phyloP scores from a whole-genome alignment of 495 filamentous ascomycete genomes.

The Penicillium roqueforti region DNA sequence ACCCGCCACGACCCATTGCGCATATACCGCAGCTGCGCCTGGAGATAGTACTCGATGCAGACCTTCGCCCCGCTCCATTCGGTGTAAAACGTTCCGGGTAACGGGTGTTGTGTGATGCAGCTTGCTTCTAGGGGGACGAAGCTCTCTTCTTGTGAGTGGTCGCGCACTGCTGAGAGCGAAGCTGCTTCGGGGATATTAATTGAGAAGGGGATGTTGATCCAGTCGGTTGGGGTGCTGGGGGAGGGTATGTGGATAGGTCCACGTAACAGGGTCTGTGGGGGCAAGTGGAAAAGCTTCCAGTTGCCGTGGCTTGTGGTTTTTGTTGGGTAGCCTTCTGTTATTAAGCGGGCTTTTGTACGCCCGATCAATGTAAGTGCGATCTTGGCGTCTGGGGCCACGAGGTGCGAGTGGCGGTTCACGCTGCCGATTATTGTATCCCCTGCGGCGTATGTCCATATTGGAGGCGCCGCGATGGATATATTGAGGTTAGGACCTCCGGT shows the following conservation, averaged over 20 bases:
- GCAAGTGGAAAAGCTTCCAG: background rate
- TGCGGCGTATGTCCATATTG: background rate
- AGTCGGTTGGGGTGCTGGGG: background rate
- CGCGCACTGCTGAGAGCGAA: background rate
- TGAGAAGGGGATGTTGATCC: constrained; percentile 1
- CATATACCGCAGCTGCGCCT: background rate
- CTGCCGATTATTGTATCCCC: constrained; percentile 8
- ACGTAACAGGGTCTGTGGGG: background rate
- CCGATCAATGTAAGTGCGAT: constrained; percentile 1
- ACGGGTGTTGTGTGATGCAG: background rate
- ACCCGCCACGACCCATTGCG: background rate
- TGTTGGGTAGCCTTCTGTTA: background rate
- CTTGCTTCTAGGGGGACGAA: background rate
- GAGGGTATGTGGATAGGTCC: background rate
- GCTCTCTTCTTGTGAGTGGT: background rate
- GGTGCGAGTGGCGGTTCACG: background rate
- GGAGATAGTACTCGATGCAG: constrained; percentile 7
- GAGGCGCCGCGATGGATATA: background rate
- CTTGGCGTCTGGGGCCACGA: background rate
- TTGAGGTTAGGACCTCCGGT: background rate
- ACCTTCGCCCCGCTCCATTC: background rate
- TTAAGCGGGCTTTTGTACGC: background rate
- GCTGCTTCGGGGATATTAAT: background rate
- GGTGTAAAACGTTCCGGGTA: background rate
- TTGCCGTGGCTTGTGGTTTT: background rate